Conservation (phyloP, 2,329 filamentous ascomycete genomes). For the Penicillium paneum region DNA sequence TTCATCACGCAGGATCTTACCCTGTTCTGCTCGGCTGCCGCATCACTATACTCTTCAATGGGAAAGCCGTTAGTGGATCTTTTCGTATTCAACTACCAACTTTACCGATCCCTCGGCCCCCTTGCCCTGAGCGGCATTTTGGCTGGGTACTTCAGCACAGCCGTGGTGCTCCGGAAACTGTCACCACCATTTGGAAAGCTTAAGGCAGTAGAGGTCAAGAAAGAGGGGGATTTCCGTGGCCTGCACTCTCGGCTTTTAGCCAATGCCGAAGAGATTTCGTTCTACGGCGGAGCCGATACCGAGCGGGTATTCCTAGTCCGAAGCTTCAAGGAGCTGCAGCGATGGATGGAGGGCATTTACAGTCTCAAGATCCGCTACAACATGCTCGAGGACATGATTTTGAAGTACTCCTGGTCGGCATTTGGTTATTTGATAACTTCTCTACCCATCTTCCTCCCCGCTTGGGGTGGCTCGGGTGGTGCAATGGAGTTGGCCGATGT, state of each 20-base stretch:
- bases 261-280: conserved; percentile 96
- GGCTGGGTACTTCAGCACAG: conserved; percentile 91
- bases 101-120: conserved; percentile 86
- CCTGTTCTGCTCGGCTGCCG: conserved; percentile 87
- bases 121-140: conserved; percentile 80
- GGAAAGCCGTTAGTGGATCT: conserved; percentile 98
- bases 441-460: conserved; percentile 87
- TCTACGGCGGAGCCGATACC: conserved; percentile 93
- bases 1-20: conserved; percentile 98
- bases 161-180: conserved; percentile 78
- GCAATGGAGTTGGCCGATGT: conserved; percentile 59
- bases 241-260: conserved; percentile 89
- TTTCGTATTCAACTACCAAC: conserved; percentile 96
- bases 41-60: conserved; percentile 88
- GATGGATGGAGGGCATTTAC: conserved; percentile 98
- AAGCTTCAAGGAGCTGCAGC: conserved; percentile 88
- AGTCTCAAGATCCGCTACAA: conserved; percentile 97
- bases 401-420: conserved; percentile 98
- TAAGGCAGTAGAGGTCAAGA: conserved; percentile 91
- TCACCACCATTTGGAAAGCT: conserved; percentile 96
- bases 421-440: conserved; percentile 94
- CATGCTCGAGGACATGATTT: conserved; percentile 95
- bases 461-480: conserved; percentile 83
- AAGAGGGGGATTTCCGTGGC: conserved; percentile 91
- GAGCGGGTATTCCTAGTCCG: conserved; percentile 89